These are phyloP conservation scores for Globisporangium nodosum DNA, from an alignment of 352 stramenopile species.

Conservation along the genomic window DNA sequence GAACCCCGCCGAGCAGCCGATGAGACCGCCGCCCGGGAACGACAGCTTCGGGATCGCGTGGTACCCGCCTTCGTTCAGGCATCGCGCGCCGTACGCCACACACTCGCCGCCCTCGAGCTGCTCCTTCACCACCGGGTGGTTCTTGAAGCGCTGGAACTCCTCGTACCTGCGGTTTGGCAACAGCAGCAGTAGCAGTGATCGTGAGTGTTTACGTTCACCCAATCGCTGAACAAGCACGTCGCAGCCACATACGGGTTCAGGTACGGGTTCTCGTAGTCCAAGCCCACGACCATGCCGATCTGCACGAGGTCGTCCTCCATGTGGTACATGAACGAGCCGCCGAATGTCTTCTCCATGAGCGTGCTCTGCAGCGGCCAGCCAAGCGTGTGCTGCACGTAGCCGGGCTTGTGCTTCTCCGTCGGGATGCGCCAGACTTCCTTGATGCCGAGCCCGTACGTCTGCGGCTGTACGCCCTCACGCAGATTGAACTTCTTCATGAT, in stretches of 20 bases:
- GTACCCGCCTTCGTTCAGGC: slow-evolving; percentile 93
- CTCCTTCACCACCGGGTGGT: slow-evolving; percentile 90
- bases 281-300: slow-evolving; percentile 94
- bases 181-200: too few relatives aligned
- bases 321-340: slow-evolving; percentile 99
- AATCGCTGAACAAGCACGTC: too few relatives aligned
- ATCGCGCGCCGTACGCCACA: slow-evolving; percentile 96
- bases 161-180: slow-evolving; percentile 67
- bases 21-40: slow-evolving; percentile 94
- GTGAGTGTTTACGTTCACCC: too few relatives aligned
- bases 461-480: slow-evolving; percentile 82
- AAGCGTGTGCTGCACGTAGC: slow-evolving; percentile 97
- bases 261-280: slow-evolving; percentile 99
- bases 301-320: slow-evolving; percentile 95
- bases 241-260: slow-evolving; percentile 84
- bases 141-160: slow-evolving; percentile 99
- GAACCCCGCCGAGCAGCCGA: slow-evolving; percentile 97
- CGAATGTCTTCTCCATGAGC: slow-evolving; percentile 93
- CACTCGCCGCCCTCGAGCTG: slow-evolving; percentile 96
- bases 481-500: slow-evolving; percentile 97
- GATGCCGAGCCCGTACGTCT: slow-evolving; percentile 99
- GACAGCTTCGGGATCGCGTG: slow-evolving; percentile 98
- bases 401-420: slow-evolving; percentile 91
- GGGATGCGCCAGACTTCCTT: slow-evolving; percentile 96
- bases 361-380: slow-evolving; percentile 95